These are phyloP conservation scores for Pseudotsuga menziesii DNA, from an alignment of 75 land plant species.

Conservation along the genomic window DNA sequence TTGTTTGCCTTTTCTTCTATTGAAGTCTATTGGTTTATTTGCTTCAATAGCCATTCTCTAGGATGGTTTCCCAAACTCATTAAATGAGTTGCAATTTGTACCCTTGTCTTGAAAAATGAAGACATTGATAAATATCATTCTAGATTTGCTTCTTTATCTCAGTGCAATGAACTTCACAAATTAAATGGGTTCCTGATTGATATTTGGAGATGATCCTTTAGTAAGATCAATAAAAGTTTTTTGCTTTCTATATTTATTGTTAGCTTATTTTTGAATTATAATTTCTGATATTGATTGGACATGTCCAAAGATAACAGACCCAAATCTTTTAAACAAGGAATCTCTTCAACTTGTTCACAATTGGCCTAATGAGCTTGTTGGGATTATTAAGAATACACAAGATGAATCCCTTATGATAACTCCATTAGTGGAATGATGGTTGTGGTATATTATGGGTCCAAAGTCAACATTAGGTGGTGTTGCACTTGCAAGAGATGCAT, in stretches of 20 bases:
- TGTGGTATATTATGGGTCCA: slow-evolving; percentile 57
- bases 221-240: neutral
- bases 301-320: slow-evolving; percentile 58
- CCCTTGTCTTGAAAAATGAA: neutral
- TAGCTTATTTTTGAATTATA: neutral
- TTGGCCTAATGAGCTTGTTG: slow-evolving; percentile 49
- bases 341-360: slow-evolving; percentile 34
- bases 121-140: neutral
- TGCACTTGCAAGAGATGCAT: slow-evolving; percentile 92
- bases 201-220: too few species aligned
- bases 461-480: slow-evolving; percentile 31
- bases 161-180: neutral
- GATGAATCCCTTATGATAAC: slow-evolving; percentile 45
- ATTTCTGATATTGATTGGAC: slow-evolving; percentile 2
- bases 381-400: slow-evolving; percentile 50
- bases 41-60: slow-evolving; percentile 71
- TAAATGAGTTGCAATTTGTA: neutral
- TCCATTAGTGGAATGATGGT: slow-evolving; percentile 67
- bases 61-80: slow-evolving; percentile 15
- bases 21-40: slow-evolving; percentile 90
- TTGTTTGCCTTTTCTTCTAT: slow-evolving; percentile 64
- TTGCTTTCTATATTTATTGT: neutral
- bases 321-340: slow-evolving; percentile 46
- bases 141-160: neutral
- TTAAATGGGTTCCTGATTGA: neutral